phyloP scores from a whole-genome alignment of 495 filamentous ascomycete species.

The Lichina pygmaea region DNA sequence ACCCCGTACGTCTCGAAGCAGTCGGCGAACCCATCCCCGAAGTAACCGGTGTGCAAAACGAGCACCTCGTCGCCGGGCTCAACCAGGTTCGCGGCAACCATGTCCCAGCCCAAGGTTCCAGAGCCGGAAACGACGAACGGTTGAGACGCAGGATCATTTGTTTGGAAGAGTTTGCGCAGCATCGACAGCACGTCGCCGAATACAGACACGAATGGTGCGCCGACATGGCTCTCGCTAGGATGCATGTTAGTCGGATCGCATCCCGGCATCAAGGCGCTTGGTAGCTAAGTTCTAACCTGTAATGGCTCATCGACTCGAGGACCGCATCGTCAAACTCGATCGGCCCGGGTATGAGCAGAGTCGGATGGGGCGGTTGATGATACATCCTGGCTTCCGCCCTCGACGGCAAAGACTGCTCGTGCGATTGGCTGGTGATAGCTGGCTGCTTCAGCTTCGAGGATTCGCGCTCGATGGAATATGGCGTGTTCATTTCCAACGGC shows the following conservation, averaged over 20 bases:
- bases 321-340: constrained; percentile 98
- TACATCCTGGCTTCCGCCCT: constrained; percentile 31
- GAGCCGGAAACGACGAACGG: constrained; percentile 85
- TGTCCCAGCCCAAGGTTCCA: constrained; percentile 87
- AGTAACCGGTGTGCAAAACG: constrained; percentile 89
- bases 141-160: constrained; percentile 51
- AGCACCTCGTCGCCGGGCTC: constrained; percentile 76
- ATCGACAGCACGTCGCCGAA: constrained; percentile 77
- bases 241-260: background rate
- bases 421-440: constrained; percentile 6
- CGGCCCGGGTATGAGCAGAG: constrained; percentile 81
- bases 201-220: constrained; percentile 57
- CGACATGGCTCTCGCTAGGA: constrained; percentile 71
- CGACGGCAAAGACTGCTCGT: constrained; percentile 6
- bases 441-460: constrained; percentile 4
- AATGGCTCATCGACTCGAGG: constrained; percentile 82
- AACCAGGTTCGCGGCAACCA: constrained; percentile 71
- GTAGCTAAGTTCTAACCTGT: constrained; percentile 31
- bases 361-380: constrained; percentile 48
- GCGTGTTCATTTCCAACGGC: constrained; percentile 34
- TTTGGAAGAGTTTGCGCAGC: constrained; percentile 82
- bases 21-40: constrained; percentile 80
- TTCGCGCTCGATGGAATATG: constrained; percentile 37
- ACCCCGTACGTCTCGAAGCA: constrained; percentile 80
- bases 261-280: background rate